These are phyloP conservation scores for Tolypocladium inflatum DNA, from an alignment of 2,329 filamentous ascomycete species.

Conservation along the genomic window DNA sequence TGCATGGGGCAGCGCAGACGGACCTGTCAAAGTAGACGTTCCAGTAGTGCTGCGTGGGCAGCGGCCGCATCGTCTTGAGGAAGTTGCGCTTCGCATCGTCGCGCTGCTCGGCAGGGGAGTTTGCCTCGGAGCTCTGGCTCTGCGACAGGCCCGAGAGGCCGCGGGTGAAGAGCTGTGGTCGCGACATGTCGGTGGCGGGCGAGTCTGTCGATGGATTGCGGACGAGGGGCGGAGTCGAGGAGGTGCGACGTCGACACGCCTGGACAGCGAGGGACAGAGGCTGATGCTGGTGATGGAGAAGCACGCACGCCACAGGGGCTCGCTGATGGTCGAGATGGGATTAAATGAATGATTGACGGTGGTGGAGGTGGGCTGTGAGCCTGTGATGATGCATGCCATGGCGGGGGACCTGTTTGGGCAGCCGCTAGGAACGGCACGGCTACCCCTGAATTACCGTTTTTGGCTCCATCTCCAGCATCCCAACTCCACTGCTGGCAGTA, in stretches of 20 bases:
- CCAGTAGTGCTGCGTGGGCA: conserved; percentile 75
- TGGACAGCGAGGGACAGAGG: neutral
- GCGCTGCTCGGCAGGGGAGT: conserved; percentile 63
- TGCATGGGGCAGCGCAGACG: neutral
- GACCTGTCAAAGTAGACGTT: conserved; percentile 59
- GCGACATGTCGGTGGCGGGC: conserved; percentile 37
- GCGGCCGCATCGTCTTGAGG: conserved; percentile 60
- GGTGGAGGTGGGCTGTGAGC: neutral
- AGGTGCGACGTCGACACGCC: neutral
- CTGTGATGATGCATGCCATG: neutral
- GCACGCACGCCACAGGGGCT: neutral
- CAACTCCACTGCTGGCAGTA: too few relatives aligned
- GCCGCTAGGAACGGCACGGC: neutral
- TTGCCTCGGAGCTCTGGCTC: conserved; percentile 47
- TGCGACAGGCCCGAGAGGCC: conserved; percentile 54
- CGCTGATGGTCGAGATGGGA: too few relatives aligned
- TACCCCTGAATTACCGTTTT: neutral
- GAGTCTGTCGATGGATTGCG: neutral
- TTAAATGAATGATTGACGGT: neutral
- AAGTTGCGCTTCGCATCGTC: conserved; percentile 79
- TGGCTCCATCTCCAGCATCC: neutral
- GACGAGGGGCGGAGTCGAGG: neutral
- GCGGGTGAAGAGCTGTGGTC: conserved; percentile 51
- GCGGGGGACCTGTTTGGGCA: neutral
- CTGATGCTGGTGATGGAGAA: too few relatives aligned